These are phyloP conservation scores for Aspergillus neoniger DNA, from an alignment of 2,329 filamentous ascomycete species.

Conservation along the genomic window DNA sequence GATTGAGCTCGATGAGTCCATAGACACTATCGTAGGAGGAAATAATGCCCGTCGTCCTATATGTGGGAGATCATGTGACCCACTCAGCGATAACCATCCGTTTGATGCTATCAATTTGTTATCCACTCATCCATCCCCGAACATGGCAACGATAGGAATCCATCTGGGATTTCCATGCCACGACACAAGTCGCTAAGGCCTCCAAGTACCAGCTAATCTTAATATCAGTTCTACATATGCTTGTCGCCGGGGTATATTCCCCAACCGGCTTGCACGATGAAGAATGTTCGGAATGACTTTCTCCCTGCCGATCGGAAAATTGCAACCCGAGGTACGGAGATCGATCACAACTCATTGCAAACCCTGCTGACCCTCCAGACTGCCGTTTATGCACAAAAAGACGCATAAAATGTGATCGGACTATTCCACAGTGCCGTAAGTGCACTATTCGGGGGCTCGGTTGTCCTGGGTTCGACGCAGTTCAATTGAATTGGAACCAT, in stretches of 20 bases:
- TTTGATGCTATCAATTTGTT: too few species aligned
- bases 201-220: background rate
- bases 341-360: background rate
- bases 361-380: slow-evolving; percentile 21
- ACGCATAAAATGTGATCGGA: slow-evolving; percentile 42
- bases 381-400: slow-evolving; percentile 40
- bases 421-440: slow-evolving; percentile 38
- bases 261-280: background rate
- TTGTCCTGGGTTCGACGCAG: slow-evolving; percentile 38
- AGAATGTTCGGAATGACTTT: slow-evolving; percentile 19
- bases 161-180: too few species aligned
- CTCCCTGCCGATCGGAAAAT: slow-evolving; percentile 16
- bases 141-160: too few species aligned
- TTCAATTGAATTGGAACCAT: slow-evolving; percentile 37
- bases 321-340: slow-evolving; percentile 16
- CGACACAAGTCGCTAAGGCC: too few species aligned
- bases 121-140: too few species aligned
- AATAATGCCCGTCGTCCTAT: too few species aligned
- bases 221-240: background rate
- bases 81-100: too few species aligned
- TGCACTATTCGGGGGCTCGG: slow-evolving; percentile 35
- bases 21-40: too few species aligned
- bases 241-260: background rate
- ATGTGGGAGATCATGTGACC: too few species aligned
- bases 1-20: too few species aligned